Base-by-base conservation (phyloP, 169 alveolate genomes). In the Eimeria nieschulzi region DNA sequence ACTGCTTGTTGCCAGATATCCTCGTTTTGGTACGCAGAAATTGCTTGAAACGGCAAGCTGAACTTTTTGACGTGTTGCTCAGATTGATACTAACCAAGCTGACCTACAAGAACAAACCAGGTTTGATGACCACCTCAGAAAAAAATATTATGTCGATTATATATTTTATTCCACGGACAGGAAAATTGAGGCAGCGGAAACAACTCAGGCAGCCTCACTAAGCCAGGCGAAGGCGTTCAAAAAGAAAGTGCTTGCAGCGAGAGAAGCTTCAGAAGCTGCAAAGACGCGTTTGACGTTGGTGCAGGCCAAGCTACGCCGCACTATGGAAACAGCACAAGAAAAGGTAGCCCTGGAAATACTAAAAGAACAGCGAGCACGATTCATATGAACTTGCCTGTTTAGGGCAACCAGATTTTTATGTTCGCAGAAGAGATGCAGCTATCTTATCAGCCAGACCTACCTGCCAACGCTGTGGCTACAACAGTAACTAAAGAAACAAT, bases 401-500 rank as follows among this genome's bases (percentile, higher is more conserved):
- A 66, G 75, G 75, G 39, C 75, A 66, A 66, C 33, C 75, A 66
- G 33, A 66, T 66, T 51, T 8, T 66, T 12, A 66, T 66, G 75
- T 66, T 66, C 21, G 75, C 75, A 19, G 75, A 66, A 21, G 75
- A 66, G 21, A 66, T 66, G 75, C 75, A 66, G 21, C 39, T 66
- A 0, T 12, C 9, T 10, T 66, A 17, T 25, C n/a, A 66, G 39
- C 1, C 46, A 15, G 75, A 66, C 13, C 39, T 17, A 12, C 26
- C 75, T 15, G 39, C 75, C 21, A n/a, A 25, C 33, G 75, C n/a
- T 17, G 75, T 66, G 39, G 75, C 75, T n/a, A 25, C 75, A 66
- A 25, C 75, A 66, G 75, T 51, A 15, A 66, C 75, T 17, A 5
- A 66, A 21, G 75, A 15, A n/a, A 51, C 75, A n/a, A 21, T 17